These are phyloP conservation scores for Nitzschia sp. DNA, from an alignment of 108 stramenopile species.

Conservation along the genomic window DNA sequence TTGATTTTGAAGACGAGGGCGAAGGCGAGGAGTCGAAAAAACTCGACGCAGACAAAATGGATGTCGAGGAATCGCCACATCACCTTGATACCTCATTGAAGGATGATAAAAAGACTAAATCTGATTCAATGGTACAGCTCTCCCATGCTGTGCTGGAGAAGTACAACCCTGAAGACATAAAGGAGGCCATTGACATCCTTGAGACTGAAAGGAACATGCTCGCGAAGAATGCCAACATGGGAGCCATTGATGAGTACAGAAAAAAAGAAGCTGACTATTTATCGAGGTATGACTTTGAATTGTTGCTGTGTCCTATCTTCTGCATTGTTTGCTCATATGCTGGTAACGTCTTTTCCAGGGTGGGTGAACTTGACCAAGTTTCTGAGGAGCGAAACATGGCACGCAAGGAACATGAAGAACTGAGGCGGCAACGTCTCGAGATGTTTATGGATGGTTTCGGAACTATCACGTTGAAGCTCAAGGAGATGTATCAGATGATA, in stretches of 20 bases:
- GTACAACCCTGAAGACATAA: slow-evolving; percentile 63
- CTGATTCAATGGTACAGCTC: slow-evolving; percentile 37
- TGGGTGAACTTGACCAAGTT: slow-evolving; percentile 90
- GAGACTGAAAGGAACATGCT: slow-evolving; percentile 78
- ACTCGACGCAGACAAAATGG: slow-evolving; percentile 16
- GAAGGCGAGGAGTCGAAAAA: slow-evolving; percentile 42
- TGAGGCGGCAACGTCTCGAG: slow-evolving; percentile 92
- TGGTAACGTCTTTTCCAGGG: slow-evolving; percentile 42
- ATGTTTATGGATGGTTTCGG: slow-evolving; percentile 99
- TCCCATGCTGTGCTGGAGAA: slow-evolving; percentile 58
- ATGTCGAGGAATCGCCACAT: slow-evolving; percentile 25
- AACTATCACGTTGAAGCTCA: slow-evolving; percentile 93
- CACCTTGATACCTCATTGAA: no score
- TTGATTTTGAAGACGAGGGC: slow-evolving; percentile 47
- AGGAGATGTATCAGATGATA: slow-evolving; percentile 99
- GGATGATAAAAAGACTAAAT: slow-evolving; percentile 9
- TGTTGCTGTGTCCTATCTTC: background rate
- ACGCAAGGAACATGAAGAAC: slow-evolving; percentile 85
- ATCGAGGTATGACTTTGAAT: slow-evolving; percentile 46
- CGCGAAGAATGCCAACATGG: slow-evolving; percentile 92
- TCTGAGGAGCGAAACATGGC: slow-evolving; percentile 84
- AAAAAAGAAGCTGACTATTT: slow-evolving; percentile 92
- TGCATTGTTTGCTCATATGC: background rate
- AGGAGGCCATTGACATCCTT: slow-evolving; percentile 67
- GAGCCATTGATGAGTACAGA: slow-evolving; percentile 91